These are phyloP conservation scores for Rhododendron vialii DNA, from an alignment of 148 eudicot genomes.

Conservation along the genomic window DNA sequence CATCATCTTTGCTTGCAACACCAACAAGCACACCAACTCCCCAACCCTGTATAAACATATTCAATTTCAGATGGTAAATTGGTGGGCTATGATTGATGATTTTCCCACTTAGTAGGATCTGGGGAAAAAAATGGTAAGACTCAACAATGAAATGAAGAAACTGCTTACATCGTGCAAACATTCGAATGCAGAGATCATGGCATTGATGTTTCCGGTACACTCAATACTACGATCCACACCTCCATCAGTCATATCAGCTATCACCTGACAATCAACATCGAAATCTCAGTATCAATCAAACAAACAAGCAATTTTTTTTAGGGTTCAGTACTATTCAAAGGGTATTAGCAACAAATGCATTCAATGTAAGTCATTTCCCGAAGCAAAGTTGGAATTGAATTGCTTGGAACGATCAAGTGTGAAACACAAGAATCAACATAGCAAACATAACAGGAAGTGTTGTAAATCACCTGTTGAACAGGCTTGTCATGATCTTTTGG, in stretches of 20 bases:
- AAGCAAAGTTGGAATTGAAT: not conserved
- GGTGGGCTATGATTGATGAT: not conserved
- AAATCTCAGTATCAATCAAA: not conserved
- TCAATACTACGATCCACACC: conserved; percentile 36
- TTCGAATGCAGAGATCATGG: conserved; percentile 45
- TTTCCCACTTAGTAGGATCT: not conserved
- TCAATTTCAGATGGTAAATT: not conserved
- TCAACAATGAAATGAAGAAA: not conserved
- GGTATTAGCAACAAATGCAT: not conserved
- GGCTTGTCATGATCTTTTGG: conserved; percentile 46
- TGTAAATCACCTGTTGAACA: conserved; percentile 31
- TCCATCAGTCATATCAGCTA: conserved; percentile 40
- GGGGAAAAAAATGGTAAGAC: not conserved
- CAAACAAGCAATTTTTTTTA: not conserved
- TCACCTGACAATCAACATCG: conserved; percentile 18
- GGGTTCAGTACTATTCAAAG: too few species aligned
- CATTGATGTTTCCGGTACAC: conserved; percentile 30
- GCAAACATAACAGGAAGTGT: not conserved
- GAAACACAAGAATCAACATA: not conserved
- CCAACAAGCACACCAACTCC: conserved; percentile 46
- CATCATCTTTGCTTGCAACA: conserved; percentile 44
- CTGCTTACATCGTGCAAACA: conserved; percentile 37
- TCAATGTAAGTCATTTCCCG: too few species aligned
- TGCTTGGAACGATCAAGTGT: not conserved
- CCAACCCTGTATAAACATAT: conserved; percentile 34